Conservation (phyloP, 1,139 yeast species). For the Starmera stellimalicola region DNA sequence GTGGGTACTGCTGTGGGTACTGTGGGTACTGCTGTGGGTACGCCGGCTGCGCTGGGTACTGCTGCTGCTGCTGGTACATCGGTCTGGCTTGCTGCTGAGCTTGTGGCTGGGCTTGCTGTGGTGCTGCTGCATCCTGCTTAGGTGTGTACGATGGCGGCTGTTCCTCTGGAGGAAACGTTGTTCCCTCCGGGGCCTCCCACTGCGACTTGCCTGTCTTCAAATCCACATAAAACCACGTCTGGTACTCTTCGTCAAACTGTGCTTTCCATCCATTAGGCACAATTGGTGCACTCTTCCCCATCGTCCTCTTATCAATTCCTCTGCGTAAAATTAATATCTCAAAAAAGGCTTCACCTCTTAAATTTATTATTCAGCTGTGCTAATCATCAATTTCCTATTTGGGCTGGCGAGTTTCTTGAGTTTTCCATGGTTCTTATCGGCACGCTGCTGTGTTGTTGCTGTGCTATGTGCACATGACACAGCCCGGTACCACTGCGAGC, state of each 20-base stretch:
- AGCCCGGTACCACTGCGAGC: too few species aligned
- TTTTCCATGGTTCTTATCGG: too few species aligned
- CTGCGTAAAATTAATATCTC: too few species aligned
- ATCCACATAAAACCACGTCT: conserved; percentile 71
- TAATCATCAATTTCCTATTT: too few species aligned
- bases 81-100: conserved; percentile 16
- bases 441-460: too few species aligned
- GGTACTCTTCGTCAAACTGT: conserved; percentile 72
- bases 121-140: background rate
- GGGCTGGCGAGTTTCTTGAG: too few species aligned
- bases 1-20: conserved; percentile 3
- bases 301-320: background rate
- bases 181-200: conserved; percentile 80
- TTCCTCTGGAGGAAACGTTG: conserved; percentile 27
- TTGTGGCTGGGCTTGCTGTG: conserved; percentile 3
- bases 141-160: conserved; percentile 18
- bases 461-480: too few species aligned
- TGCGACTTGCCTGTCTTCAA: conserved; percentile 67
- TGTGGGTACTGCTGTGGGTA: conserved; percentile 10
- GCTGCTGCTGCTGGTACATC: conserved; percentile 11
- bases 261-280: conserved; percentile 86
- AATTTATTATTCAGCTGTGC: too few species aligned
- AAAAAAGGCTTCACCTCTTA: too few species aligned
- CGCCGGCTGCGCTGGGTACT: conserved; percentile 9
- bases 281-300: conserved; percentile 26